Evolutionary conservation across 2,329 filamentous ascomycete species (phyloP).

Genomic region (Myriangium duriaei): DNA sequence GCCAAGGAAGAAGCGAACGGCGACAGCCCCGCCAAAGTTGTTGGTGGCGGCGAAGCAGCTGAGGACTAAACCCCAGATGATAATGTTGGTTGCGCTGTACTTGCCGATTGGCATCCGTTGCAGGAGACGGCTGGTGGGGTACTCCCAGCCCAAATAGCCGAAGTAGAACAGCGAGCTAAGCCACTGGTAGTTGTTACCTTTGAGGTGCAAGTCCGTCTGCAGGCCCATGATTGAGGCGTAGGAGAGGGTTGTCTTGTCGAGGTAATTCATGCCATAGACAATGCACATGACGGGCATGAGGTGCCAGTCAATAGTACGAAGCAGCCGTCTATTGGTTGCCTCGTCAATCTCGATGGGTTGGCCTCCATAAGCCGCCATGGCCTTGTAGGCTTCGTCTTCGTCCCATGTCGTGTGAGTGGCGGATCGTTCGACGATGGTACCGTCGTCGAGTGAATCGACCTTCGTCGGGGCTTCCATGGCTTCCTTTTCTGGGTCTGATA

Average conservation of each 20-base stretch:
- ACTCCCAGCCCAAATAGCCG: constrained; percentile 49
- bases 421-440: not conserved
- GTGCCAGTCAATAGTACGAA: constrained; percentile 51
- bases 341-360: constrained; percentile 42
- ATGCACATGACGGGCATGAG: constrained; percentile 46
- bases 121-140: constrained; percentile 52
- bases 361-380: constrained; percentile 35
- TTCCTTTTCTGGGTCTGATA: not conserved
- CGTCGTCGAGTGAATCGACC: not conserved
- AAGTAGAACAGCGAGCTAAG: constrained; percentile 40
- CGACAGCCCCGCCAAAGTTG: constrained; percentile 49
- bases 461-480: not conserved
- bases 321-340: constrained; percentile 44
- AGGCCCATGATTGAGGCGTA: constrained; percentile 41
- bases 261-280: constrained; percentile 47
- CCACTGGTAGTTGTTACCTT: constrained; percentile 42
- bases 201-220: constrained; percentile 32
- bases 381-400: constrained; percentile 49
- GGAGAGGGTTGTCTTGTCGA: constrained; percentile 47
- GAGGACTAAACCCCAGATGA: constrained; percentile 50
- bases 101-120: constrained; percentile 54
- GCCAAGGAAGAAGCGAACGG: constrained; percentile 55
- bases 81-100: constrained; percentile 51
- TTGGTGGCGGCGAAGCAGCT: constrained; percentile 50
- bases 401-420: constrained; percentile 27